A percentile compares a stretch with the other conserved stretches of the same genome.
phyloP scores from a whole-genome alignment of 768 basidiomycete species.

The Mycena rosella region DNA sequence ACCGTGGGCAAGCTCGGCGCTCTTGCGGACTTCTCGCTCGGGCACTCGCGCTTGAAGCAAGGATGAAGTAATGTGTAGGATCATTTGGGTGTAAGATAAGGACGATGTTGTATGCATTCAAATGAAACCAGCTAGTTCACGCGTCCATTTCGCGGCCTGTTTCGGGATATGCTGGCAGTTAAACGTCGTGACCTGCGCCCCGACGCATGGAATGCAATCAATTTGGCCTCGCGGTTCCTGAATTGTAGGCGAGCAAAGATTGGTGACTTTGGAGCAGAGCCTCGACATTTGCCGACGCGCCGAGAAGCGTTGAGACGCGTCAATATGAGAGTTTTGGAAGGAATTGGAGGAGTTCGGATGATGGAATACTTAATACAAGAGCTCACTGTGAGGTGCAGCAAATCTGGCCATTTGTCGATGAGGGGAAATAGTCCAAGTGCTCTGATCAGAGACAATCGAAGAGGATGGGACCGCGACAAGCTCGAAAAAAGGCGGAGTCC shows the following conservation, averaged over 20 bases:
- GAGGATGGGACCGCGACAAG: conserved; percentile 45
- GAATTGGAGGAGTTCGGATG: conserved; percentile 39
- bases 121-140: conserved; percentile 31
- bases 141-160: conserved; percentile 57
- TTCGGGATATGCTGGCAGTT: conserved; percentile 73
- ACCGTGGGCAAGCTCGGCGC: conserved; percentile 11
- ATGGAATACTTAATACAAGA: conserved; percentile 47
- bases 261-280: conserved; percentile 49
- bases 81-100: not conserved
- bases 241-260: conserved; percentile 67
- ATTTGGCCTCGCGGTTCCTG: conserved; percentile 43
- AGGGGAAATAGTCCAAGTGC: conserved; percentile 40
- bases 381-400: conserved; percentile 57
- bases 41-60: conserved; percentile 28
- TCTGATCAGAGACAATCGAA: conserved; percentile 34
- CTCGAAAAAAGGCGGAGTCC: conserved; percentile 35
- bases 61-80: conserved; percentile 15
- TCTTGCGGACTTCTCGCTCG: conserved; percentile 16
- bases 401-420: conserved; percentile 38
- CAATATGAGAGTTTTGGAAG: conserved; percentile 60
- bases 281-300: conserved; percentile 51
- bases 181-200: conserved; percentile 62
- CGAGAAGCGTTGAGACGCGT: conserved; percentile 46
- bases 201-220: conserved; percentile 70
- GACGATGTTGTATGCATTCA: not conserved